A percentile compares a stretch with the other conserved stretches of the same genome.
These are phyloP conservation scores for Colletotrichum filicis DNA, from an alignment of 2,329 filamentous ascomycete species.

Conservation along the genomic window DNA sequence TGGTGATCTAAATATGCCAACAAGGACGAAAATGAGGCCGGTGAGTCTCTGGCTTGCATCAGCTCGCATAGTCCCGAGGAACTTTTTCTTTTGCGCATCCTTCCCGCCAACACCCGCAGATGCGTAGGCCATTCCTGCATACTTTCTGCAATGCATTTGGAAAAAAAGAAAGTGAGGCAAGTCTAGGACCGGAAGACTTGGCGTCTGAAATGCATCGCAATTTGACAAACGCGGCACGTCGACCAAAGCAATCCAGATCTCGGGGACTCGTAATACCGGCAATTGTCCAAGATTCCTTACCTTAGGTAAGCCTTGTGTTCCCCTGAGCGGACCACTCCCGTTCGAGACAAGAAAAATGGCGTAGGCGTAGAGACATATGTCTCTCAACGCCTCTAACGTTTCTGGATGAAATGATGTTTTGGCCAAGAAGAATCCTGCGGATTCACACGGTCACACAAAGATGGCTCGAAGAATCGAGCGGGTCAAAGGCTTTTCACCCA, in stretches of 20 bases:
- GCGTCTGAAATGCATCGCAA: background rate
- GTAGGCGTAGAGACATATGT: background rate
- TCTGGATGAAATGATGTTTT: background rate
- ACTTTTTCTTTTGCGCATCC: background rate
- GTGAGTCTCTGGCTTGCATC: background rate
- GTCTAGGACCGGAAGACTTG: background rate
- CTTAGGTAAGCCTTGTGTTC: background rate
- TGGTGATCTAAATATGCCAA: background rate
- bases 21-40: background rate
- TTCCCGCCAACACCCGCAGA: background rate
- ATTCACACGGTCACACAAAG: background rate
- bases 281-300: background rate
- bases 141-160: background rate
- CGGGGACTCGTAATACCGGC: background rate
- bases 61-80: too few species aligned
- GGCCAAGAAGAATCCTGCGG: background rate
- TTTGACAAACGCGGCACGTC: background rate
- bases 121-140: background rate
- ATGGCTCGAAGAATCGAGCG: background rate
- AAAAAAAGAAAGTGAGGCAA: background rate
- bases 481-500: background rate
- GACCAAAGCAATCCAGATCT: background rate
- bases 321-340: background rate
- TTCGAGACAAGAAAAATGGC: background rate
- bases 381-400: background rate